A percentile compares a stretch with the other conserved stretches of the same genome.
These are phyloP conservation scores for Dentipellis fragilis DNA, from an alignment of 768 basidiomycete species.

Conservation along the genomic window DNA sequence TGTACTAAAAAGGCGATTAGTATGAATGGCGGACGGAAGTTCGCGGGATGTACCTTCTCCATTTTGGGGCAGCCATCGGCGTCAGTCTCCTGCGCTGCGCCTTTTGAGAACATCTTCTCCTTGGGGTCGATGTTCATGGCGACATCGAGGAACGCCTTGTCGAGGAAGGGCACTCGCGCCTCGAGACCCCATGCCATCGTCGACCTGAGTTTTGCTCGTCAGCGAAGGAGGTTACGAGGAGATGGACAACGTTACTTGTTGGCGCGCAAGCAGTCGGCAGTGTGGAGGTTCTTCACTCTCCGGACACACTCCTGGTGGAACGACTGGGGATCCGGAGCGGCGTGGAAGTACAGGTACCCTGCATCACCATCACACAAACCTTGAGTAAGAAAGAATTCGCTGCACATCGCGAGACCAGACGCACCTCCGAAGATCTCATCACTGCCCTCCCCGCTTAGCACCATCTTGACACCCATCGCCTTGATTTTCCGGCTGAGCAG, in stretches of 20 bases:
- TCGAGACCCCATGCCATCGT: slow-evolving; percentile 99
- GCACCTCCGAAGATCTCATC: slow-evolving; percentile 95
- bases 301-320: slow-evolving; percentile 95
- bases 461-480: slow-evolving; percentile 99
- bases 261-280: slow-evolving; percentile 92
- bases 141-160: slow-evolving; percentile 91
- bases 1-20: slow-evolving; percentile 46
- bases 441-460: slow-evolving; percentile 92
- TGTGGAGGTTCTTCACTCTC: slow-evolving; percentile 96
- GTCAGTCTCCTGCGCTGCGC: slow-evolving; percentile 61
- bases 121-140: slow-evolving; percentile 85
- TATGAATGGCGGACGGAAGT: slow-evolving; percentile 7
- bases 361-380: not conserved
- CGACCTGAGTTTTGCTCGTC: slow-evolving; percentile 40
- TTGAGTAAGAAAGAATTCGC: not conserved
- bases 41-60: slow-evolving; percentile 67
- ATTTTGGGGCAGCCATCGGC: slow-evolving; percentile 82
- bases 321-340: slow-evolving; percentile 77
- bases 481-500: slow-evolving; percentile 97
- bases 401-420: not conserved
- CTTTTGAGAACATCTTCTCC: slow-evolving; percentile 85
- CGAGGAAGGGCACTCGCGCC: slow-evolving; percentile 96
- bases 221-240: not conserved
- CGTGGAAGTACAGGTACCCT: slow-evolving; percentile 99
- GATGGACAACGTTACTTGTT: slow-evolving; percentile 66